Evolutionary conservation across 2,329 filamentous ascomycete species (phyloP).

Genomic region (Volutella citrinella): DNA sequence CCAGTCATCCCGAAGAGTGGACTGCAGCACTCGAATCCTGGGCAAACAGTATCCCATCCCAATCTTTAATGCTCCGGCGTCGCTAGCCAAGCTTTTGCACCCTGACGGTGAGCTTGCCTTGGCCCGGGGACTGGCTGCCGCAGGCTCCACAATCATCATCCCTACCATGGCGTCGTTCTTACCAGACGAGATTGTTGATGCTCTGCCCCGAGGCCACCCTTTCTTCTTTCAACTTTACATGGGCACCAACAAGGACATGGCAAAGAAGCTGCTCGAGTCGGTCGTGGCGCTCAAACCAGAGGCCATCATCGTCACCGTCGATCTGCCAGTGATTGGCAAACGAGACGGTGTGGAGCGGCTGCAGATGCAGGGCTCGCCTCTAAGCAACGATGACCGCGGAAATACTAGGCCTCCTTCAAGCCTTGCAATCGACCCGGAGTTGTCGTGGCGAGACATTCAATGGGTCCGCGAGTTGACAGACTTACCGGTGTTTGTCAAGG

Average conservation of each 20-base stretch:
- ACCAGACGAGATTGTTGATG: slow-evolving; percentile 8
- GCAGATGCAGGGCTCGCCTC: slow-evolving; percentile 1
- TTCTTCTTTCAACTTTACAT: slow-evolving; percentile 13
- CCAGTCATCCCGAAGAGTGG: slow-evolving; percentile 14
- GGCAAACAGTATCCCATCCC: too few relatives aligned
- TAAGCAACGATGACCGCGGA: slow-evolving; percentile 36
- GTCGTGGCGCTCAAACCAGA: slow-evolving; percentile 3
- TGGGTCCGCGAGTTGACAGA: slow-evolving; percentile 53
- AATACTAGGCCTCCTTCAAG: slow-evolving; percentile 51
- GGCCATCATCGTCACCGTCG: slow-evolving; percentile 11
- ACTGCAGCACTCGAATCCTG: slow-evolving; percentile 16
- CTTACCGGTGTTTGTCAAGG: slow-evolving; percentile 64
- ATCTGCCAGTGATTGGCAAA: slow-evolving; percentile 10
- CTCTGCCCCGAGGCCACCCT: background rate
- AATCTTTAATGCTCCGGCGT: slow-evolving; percentile 35
- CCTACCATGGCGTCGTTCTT: slow-evolving; percentile 9
- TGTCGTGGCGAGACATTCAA: slow-evolving; percentile 62
- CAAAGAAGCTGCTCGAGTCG: slow-evolving; percentile 5
- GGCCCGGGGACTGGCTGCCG: slow-evolving; percentile 3
- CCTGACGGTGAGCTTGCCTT: slow-evolving; percentile 27
- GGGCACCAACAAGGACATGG: slow-evolving; percentile 12
- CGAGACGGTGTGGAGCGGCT: slow-evolving; percentile 11
- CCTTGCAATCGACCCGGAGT: slow-evolving; percentile 54
- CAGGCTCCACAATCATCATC: slow-evolving; percentile 8
- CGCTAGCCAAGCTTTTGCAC: slow-evolving; percentile 42